Evolutionary conservation across 2,329 filamentous ascomycete species (phyloP).

Genomic region (Myriosclerotinia curreyana): DNA sequence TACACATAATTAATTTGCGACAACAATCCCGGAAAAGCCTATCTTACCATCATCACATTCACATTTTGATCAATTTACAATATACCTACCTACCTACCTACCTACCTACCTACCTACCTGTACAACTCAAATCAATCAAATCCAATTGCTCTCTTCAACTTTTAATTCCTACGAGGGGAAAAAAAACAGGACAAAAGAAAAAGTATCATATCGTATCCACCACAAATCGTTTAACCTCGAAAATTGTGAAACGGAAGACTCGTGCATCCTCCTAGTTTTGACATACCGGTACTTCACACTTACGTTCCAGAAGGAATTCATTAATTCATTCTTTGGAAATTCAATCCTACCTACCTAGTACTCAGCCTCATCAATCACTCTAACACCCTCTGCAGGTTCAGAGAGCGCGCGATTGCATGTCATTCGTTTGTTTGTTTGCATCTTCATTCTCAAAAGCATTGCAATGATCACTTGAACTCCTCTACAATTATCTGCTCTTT

Average conservation of each 20-base stretch:
- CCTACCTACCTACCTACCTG: neutral
- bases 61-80: neutral
- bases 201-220: neutral
- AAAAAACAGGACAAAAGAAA: neutral
- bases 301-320: neutral
- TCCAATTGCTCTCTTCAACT: neutral
- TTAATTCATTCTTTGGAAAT: neutral
- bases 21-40: conserved; percentile 7
- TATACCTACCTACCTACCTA: too few relatives aligned
- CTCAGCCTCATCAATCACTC: conserved; percentile 19
- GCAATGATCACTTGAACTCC: conserved; percentile 22
- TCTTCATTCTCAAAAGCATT: conserved; percentile 14
- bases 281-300: neutral
- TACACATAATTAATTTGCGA: conserved; percentile 12
- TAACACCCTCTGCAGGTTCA: conserved; percentile 18
- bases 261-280: neutral
- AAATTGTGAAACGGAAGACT: conserved; percentile 19
- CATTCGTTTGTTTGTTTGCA: conserved; percentile 16
- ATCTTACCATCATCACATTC: neutral
- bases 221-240: conserved; percentile 17
- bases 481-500: conserved; percentile 20
- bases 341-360: too few relatives aligned
- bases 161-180: neutral
- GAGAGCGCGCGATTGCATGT: conserved; percentile 11
- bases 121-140: neutral